phyloP scores from a whole-genome alignment of 345 rosid species.

The Aurinia saxatilis region DNA sequence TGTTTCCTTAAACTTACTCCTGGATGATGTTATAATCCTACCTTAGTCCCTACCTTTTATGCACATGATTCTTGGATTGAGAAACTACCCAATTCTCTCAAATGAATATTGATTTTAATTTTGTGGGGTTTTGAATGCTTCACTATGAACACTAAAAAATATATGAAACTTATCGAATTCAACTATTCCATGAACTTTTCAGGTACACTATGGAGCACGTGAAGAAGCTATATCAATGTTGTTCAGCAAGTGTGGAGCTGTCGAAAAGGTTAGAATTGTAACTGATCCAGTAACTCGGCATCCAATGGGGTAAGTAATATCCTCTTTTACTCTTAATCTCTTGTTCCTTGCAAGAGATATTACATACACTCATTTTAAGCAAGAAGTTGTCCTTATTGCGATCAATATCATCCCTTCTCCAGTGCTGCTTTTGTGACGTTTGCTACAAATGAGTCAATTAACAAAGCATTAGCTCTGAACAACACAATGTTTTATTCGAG shows the following conservation, averaged over 20 bases:
- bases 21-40: neutral
- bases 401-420: neutral
- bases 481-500: constrained; percentile 28
- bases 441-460: constrained; percentile 27
- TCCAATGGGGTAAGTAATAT: constrained; percentile 25
- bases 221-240: constrained; percentile 31
- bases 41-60: neutral
- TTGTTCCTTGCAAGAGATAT: neutral
- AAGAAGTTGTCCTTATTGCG: neutral
- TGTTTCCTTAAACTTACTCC: neutral
- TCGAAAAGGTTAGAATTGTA: constrained; percentile 15
- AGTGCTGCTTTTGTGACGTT: constrained; percentile 36
- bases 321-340: neutral
- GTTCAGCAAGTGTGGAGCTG: constrained; percentile 32
- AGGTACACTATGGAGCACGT: constrained; percentile 39
- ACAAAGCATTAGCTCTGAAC: constrained; percentile 29
- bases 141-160: neutral
- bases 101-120: neutral
- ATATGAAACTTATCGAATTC: neutral
- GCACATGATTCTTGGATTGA: neutral
- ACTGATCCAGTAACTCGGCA: constrained; percentile 23
- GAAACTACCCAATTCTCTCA: neutral
- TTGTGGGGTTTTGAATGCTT: neutral
- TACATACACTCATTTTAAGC: neutral
- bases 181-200: neutral